These are phyloP conservation scores for Chaetomium strumarium DNA, from an alignment of 2,329 filamentous ascomycete species.

Conservation along the genomic window DNA sequence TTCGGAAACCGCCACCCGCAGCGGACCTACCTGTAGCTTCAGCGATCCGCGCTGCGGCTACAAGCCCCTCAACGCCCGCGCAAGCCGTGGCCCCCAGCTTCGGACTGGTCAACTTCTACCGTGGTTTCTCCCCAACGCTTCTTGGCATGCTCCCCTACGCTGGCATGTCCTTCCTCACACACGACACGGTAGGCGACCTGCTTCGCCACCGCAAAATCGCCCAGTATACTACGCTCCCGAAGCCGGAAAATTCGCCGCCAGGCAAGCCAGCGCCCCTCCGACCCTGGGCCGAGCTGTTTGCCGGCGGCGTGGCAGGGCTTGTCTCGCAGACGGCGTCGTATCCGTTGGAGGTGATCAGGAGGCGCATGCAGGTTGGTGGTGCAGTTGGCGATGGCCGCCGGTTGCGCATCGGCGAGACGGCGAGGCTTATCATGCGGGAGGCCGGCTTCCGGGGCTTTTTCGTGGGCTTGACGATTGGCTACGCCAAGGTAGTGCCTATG, in stretches of 20 bases:
- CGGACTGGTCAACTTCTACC: slow-evolving; percentile 86
- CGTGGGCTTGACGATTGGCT: slow-evolving; percentile 88
- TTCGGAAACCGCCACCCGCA: slow-evolving; percentile 35
- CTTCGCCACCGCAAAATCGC: slow-evolving; percentile 65
- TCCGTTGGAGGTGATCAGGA: slow-evolving; percentile 83
- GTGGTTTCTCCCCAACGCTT: slow-evolving; percentile 84
- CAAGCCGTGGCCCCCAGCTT: slow-evolving; percentile 52
- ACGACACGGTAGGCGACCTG: slow-evolving; percentile 83
- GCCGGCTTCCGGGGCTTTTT: slow-evolving; percentile 78
- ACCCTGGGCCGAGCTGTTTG: slow-evolving; percentile 78
- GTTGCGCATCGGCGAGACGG: slow-evolving; percentile 73
- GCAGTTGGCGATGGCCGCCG: slow-evolving; percentile 85
- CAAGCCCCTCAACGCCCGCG: slow-evolving; percentile 36
- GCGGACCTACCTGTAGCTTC: slow-evolving; percentile 40
- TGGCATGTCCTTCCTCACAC: slow-evolving; percentile 89
- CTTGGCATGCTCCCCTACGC: slow-evolving; percentile 96
- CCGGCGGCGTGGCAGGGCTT: slow-evolving; percentile 80
- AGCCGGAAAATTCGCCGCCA: slow-evolving; percentile 45
- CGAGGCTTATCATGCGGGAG: slow-evolving; percentile 66
- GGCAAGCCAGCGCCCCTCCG: slow-evolving; percentile 67
- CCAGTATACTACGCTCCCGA: slow-evolving; percentile 67
- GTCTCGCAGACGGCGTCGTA: slow-evolving; percentile 91
- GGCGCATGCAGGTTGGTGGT: slow-evolving; percentile 93
- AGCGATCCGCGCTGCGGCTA: slow-evolving; percentile 28
- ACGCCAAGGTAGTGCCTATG: slow-evolving; percentile 91